Conservation (phyloP, 192 early-diverging fungal species). For the Coemansia sp. region DNA sequence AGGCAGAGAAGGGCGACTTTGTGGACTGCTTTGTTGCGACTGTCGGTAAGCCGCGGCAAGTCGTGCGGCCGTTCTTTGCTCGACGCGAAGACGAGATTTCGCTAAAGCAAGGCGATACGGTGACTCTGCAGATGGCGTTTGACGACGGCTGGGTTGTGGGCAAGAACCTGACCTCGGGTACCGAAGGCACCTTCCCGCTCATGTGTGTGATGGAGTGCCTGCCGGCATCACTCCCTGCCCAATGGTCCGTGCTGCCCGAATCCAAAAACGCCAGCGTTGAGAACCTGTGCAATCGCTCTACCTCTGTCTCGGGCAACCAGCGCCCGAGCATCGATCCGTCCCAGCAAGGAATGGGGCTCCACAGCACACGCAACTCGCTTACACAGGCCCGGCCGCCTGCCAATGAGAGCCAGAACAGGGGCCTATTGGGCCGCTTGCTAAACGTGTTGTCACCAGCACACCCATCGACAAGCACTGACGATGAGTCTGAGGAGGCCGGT, state of each 20-base stretch:
- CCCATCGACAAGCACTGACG: neutral
- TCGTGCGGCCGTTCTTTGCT: conserved; percentile 58
- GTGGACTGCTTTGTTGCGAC: conserved; percentile 38
- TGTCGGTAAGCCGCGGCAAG: conserved; percentile 40
- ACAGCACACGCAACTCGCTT: conserved; percentile 11
- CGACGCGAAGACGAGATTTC: conserved; percentile 72
- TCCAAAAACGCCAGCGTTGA: conserved; percentile 24
- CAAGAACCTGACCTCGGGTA: conserved; percentile 61
- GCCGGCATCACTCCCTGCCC: conserved; percentile 30
- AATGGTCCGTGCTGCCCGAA: conserved; percentile 46
- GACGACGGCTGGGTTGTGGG: conserved; percentile 92
- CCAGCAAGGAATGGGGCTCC: conserved; percentile 1
- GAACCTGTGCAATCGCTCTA: conserved; percentile 18
- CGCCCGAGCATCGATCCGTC: conserved; percentile 4
- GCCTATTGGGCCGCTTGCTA: conserved; percentile 19
- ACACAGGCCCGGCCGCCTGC: neutral
- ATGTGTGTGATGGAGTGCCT: conserved; percentile 60
- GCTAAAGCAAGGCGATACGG: conserved; percentile 63
- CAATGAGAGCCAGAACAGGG: conserved; percentile 5
- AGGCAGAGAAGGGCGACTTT: conserved; percentile 23
- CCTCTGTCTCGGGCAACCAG: neutral
- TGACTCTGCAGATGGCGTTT: conserved; percentile 65
- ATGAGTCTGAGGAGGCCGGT: conserved; percentile 2
- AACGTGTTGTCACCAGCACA: conserved; percentile 8
- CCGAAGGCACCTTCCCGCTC: conserved; percentile 77